Percentiles rank a stretch among this genome's conserved stretches.
Conservation (phyloP, 768 basidiomycete genomes). For the Leucocoprinus leucothites region DNA sequence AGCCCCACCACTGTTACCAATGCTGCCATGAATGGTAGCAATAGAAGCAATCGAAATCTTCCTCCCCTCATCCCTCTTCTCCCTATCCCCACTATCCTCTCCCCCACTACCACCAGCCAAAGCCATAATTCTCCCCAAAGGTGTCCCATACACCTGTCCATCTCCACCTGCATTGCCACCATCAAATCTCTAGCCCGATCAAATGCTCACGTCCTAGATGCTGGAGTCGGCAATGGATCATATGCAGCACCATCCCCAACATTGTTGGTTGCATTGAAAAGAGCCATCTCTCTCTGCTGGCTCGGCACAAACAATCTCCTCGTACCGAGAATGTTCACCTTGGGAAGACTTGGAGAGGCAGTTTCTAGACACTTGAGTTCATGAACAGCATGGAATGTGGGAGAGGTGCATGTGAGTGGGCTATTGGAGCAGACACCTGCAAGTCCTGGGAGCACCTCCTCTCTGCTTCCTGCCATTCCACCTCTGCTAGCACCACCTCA, state of each 20-base stretch:
- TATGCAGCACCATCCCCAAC: not conserved
- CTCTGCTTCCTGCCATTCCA: constrained; percentile 33
- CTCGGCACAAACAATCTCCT: constrained; percentile 58
- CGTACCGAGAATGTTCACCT: constrained; percentile 18
- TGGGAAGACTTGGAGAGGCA: constrained; percentile 17
- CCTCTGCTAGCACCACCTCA: not conserved
- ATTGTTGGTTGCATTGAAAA: constrained; percentile 10
- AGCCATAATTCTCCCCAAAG: constrained; percentile 20
- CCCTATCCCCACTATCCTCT: not conserved
- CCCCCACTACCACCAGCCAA: not conserved
- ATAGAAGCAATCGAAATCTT: no score
- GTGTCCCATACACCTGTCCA: constrained; percentile 55
- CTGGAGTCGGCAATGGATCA: constrained; percentile 15
- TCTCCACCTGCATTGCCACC: constrained; percentile 40
- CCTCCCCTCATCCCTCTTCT: constrained; percentile 21
- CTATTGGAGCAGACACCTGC: constrained; percentile 31
- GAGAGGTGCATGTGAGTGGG: constrained; percentile 32
- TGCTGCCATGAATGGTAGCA: constrained; percentile 24
- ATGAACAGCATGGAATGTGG: constrained; percentile 26
- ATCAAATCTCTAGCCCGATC: constrained; percentile 16
- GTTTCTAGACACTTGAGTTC: constrained; percentile 26
- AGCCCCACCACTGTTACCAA: not conserved
- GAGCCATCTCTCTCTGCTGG: constrained; percentile 47
- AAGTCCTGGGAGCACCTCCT: constrained; percentile 34
- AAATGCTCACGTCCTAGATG: constrained; percentile 11